phyloP scores from a whole-genome alignment of 2,329 filamentous ascomycete species.

The Conoideocrella luteorostrata region DNA sequence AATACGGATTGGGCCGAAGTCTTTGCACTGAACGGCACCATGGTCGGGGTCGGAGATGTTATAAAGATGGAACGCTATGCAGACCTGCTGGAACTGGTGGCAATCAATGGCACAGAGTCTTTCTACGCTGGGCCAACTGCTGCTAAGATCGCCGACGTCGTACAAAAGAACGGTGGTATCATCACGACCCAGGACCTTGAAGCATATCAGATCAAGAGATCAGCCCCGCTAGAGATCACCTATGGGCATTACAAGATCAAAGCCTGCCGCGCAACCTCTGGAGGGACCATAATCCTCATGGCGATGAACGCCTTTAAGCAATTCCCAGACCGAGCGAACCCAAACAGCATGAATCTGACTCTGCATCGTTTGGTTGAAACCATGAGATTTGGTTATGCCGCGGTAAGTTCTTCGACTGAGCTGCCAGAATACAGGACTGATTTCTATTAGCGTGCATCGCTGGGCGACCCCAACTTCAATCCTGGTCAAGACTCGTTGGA shows the following conservation, averaged over 20 bases:
- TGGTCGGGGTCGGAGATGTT: constrained; percentile 67
- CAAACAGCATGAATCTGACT: constrained; percentile 53
- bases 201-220: constrained; percentile 60
- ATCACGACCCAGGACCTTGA: constrained; percentile 75
- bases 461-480: too few relatives aligned
- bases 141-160: constrained; percentile 61
- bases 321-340: constrained; percentile 54
- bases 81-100: constrained; percentile 67
- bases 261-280: constrained; percentile 65
- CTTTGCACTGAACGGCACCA: constrained; percentile 72
- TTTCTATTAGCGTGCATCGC: too few relatives aligned
- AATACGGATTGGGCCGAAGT: constrained; percentile 79
- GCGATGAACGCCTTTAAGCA: constrained; percentile 78
- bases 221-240: constrained; percentile 56
- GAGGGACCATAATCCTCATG: constrained; percentile 67
- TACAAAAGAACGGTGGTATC: constrained; percentile 66
- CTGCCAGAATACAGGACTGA: too few relatives aligned
- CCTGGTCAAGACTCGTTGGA: too few relatives aligned
- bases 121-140: constrained; percentile 67
- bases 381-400: constrained; percentile 85
- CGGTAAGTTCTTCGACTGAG: too few relatives aligned
- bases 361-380: constrained; percentile 82
- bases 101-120: constrained; percentile 60
- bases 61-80: constrained; percentile 79
- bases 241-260: constrained; percentile 68